Conservation (phyloP, 495 filamentous ascomycete genomes). For the Hapsidospora chrysogenum region DNA sequence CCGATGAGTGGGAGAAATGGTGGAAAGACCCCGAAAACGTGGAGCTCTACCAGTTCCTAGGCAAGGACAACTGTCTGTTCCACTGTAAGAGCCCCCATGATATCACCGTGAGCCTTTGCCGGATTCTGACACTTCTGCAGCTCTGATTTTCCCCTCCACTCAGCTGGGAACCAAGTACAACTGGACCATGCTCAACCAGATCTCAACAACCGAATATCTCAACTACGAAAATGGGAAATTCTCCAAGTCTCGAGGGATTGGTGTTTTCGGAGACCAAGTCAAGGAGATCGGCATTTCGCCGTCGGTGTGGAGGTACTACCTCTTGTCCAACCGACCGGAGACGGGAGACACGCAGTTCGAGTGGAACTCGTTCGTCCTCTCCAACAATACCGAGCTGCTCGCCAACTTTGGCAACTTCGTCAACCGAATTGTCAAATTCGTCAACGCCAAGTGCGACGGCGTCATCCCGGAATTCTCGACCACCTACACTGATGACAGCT, state of each 20-base stretch:
- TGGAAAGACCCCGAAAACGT: constrained; percentile 86
- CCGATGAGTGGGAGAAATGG: constrained; percentile 84
- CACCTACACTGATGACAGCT: constrained; percentile 34
- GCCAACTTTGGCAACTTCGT: constrained; percentile 89
- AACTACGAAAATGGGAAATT: constrained; percentile 96
- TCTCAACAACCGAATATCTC: constrained; percentile 87
- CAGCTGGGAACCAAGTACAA: constrained; percentile 69
- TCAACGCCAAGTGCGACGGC: constrained; percentile 55
- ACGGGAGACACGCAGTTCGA: constrained; percentile 59
- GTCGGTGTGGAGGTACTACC: constrained; percentile 88
- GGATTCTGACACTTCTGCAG: neutral
- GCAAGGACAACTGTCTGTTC: constrained; percentile 93
- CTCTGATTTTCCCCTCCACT: constrained; percentile 79
- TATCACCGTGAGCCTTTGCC: constrained; percentile 10
- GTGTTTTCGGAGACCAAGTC: constrained; percentile 82
- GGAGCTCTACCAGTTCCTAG: constrained; percentile 91
- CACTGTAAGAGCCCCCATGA: constrained; percentile 31
- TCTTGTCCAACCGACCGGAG: constrained; percentile 77
- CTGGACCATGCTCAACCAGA: constrained; percentile 83
- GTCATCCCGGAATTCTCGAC: constrained; percentile 49
- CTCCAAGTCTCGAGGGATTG: constrained; percentile 76
- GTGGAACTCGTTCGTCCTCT: constrained; percentile 51
- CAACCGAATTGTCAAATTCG: constrained; percentile 85
- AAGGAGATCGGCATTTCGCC: constrained; percentile 74
- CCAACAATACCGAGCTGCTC: constrained; percentile 83